phyloP scores from a whole-genome alignment of 495 filamentous ascomycete species.

The Bacidia gigantensis region DNA sequence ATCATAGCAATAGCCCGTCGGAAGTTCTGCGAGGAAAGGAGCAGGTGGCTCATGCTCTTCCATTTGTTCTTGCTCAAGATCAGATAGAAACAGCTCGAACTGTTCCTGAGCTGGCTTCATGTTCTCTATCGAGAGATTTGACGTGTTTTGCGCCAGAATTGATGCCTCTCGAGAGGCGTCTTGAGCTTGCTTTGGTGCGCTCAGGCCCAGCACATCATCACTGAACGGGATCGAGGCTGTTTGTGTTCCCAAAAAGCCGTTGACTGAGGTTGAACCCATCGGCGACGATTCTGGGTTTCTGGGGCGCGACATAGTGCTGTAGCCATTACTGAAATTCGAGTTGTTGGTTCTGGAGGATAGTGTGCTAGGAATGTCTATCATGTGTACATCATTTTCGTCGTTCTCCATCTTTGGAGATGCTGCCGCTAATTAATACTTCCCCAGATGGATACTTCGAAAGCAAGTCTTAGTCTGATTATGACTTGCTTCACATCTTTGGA shows the following conservation, averaged over 20 bases:
- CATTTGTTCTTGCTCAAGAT: constrained; percentile 6
- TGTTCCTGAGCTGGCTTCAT: neutral
- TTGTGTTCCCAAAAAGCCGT: constrained; percentile 3
- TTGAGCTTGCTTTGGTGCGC: neutral
- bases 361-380: constrained; percentile 9
- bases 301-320: neutral
- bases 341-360: neutral
- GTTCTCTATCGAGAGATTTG: constrained; percentile 12
- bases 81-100: constrained; percentile 2
- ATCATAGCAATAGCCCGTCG: constrained; percentile 80
- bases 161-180: constrained; percentile 10
- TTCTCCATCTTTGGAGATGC: constrained; percentile 25
- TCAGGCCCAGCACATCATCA: neutral
- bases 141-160: constrained; percentile 8
- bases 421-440: too few relatives aligned
- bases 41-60: constrained; percentile 8
- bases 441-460: too few relatives aligned
- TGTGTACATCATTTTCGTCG: constrained; percentile 10
- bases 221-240: constrained; percentile 1
- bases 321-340: neutral
- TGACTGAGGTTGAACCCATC: too few relatives aligned
- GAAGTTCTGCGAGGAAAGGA: constrained; percentile 12
- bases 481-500: too few relatives aligned
- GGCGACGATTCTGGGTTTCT: too few relatives aligned
- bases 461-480: too few relatives aligned